Evolutionary conservation across 371 early-diverging fungal species (phyloP).

Genomic region (Mucor plumbeus): DNA sequence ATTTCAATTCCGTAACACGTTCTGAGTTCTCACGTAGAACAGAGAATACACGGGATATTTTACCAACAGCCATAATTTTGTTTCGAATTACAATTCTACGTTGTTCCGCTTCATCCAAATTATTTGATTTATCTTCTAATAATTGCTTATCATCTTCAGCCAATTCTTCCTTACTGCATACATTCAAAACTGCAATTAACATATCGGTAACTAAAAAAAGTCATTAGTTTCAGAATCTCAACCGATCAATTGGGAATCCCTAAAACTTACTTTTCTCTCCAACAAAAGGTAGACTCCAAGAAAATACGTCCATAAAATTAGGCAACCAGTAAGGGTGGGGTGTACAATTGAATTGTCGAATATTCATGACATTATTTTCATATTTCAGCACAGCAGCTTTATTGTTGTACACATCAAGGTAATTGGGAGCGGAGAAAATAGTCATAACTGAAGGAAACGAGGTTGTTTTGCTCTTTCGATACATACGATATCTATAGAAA

Average conservation of each 20-base stretch:
- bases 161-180: conserved; percentile 83
- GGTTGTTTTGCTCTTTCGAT: conserved; percentile 90
- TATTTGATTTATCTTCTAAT: conserved; percentile 16
- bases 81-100: conserved; percentile 80
- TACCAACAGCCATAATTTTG: conserved; percentile 93
- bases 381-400: conserved; percentile 98
- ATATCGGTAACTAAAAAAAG: conserved; percentile 83
- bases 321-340: conserved; percentile 98
- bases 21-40: conserved; percentile 91
- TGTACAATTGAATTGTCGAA: conserved; percentile 85
- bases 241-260: no score
- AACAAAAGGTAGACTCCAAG: conserved; percentile 98
- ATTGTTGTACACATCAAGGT: conserved; percentile 97
- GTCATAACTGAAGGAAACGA: conserved; percentile 98
- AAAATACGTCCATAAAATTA: conserved; percentile 97
- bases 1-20: conserved; percentile 91
- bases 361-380: conserved; percentile 97
- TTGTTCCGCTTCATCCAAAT: conserved; percentile 60
- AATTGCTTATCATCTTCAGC: conserved; percentile 56
- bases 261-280: conserved; percentile 89
- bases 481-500: conserved; percentile 81
- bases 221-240: background rate
- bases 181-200: conserved; percentile 91
- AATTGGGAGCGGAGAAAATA: conserved; percentile 97
- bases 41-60: conserved; percentile 88